phyloP scores from a whole-genome alignment of 345 rosid genomes.

The Conringia planisiliqua region DNA sequence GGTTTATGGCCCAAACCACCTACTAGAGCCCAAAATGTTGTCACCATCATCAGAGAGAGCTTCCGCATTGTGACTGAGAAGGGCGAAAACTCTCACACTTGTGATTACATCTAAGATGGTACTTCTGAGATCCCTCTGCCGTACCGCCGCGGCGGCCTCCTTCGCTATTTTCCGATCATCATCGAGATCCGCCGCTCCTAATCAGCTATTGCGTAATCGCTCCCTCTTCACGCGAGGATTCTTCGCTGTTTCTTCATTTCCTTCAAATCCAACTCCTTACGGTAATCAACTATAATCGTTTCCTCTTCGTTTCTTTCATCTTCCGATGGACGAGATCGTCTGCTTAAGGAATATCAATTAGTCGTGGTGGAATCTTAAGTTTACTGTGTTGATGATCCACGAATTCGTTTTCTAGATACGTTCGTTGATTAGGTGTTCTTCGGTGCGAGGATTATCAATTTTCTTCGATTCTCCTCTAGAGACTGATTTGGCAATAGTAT shows the following conservation, averaged over 20 bases:
- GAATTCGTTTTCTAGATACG: background rate
- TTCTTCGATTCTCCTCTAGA: background rate
- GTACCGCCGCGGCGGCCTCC: constrained; percentile 33
- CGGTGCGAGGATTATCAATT: background rate
- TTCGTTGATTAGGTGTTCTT: background rate
- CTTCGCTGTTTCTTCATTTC: constrained; percentile 29
- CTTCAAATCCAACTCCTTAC: constrained; percentile 16
- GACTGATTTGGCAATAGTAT: no score
- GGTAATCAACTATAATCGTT: constrained; percentile 18
- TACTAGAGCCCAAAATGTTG: background rate
- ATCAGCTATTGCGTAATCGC: background rate
- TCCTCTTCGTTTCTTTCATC: background rate
- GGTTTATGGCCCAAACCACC: background rate
- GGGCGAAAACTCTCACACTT: background rate
- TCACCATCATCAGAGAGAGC: constrained; percentile 18
- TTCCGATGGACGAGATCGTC: background rate
- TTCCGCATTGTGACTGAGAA: background rate
- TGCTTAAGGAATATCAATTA: background rate
- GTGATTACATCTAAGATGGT: constrained; percentile 9
- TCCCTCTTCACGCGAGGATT: constrained; percentile 20
- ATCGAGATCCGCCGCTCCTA: background rate
- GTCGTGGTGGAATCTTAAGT: background rate
- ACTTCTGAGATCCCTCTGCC: constrained; percentile 35
- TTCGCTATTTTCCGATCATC: constrained; percentile 27
- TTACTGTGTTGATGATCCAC: background rate